phyloP scores from a whole-genome alignment of 2,329 filamentous ascomycete genomes.

The Pseudocercospora fijiensis region DNA sequence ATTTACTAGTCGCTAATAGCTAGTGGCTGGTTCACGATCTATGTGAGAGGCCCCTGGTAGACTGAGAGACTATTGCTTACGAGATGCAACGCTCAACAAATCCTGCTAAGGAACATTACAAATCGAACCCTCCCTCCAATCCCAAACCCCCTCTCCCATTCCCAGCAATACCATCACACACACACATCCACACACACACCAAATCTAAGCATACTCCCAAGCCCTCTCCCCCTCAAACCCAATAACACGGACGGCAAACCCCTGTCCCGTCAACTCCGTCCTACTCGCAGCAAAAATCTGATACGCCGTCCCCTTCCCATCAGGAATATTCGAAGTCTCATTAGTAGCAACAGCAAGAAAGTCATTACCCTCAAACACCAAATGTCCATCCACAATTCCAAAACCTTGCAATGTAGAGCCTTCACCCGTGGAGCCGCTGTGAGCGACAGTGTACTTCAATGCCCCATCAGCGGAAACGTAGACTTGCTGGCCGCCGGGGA shows the following conservation, averaged over 20 bases:
- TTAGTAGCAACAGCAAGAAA: conserved; percentile 11
- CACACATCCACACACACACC: no score
- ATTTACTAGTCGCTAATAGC: background rate
- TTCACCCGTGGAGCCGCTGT: conserved; percentile 4
- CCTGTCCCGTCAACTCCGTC: conserved; percentile 9
- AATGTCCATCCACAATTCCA: conserved; percentile 1
- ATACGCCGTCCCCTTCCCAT: conserved; percentile 7
- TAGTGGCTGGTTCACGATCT: background rate
- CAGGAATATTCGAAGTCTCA: conserved; percentile 7
- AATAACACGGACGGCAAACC: conserved; percentile 6
- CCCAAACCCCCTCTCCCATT: no score
- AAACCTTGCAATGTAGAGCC: background rate
- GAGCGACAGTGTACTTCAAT: conserved; percentile 7
- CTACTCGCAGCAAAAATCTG: conserved; percentile 16
- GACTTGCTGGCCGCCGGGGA: conserved; percentile 36
- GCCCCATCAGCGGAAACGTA: conserved; percentile 27
- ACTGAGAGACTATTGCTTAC: no score
- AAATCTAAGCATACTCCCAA: conserved; percentile 13
- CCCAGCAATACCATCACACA: background rate
- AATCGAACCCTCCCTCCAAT: no score
- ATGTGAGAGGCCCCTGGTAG: background rate
- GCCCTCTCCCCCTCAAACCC: background rate
- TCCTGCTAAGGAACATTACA: no score
- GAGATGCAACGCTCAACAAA: no score
- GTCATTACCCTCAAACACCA: conserved; percentile 10